Conservation (phyloP, 225 moss, liverwort and hornwort species). For the Polytrichum commune region DNA sequence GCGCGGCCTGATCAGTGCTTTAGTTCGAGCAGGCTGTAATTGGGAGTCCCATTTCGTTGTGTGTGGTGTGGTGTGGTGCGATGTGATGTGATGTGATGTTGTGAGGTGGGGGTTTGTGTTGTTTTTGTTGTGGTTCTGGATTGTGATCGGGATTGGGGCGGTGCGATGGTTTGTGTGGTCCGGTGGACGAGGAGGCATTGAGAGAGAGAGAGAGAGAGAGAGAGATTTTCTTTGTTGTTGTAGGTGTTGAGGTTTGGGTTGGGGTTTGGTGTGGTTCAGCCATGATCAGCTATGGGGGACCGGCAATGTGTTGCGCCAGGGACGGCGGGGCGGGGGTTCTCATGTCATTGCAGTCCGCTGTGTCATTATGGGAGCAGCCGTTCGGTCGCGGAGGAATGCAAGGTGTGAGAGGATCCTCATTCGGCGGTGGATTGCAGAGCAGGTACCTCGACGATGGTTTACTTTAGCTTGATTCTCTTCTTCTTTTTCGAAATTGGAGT, state of each 20-base stretch:
- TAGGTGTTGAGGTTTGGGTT: neutral
- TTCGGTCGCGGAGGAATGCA: slow-evolving; percentile 3
- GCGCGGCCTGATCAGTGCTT: too few species aligned
- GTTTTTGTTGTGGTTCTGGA: too few species aligned
- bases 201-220: neutral
- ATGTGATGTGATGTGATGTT: too few species aligned
- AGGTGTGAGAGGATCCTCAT: slow-evolving; percentile 18
- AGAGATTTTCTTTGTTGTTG: neutral
- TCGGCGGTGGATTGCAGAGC: slow-evolving; percentile 37
- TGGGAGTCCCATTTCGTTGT: too few species aligned
- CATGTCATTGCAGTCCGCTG: slow-evolving; percentile 25
- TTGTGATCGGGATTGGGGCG: neutral
- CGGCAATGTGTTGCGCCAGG: slow-evolving; percentile 26
- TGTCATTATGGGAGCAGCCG: slow-evolving; percentile 33
- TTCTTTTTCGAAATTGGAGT: neutral
- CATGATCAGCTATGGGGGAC: slow-evolving; percentile 23
- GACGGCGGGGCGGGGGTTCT: slow-evolving; percentile 41
- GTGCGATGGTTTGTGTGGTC: neutral
- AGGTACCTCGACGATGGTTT: slow-evolving; percentile 24
- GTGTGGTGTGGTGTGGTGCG: too few species aligned
- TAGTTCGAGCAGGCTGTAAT: too few species aligned
- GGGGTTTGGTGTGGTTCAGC: slow-evolving; percentile 18
- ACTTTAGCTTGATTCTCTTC: too few species aligned
- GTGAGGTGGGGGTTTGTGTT: too few species aligned
- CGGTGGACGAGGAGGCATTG: neutral